Evolutionary conservation across 179 eudicot species (phyloP).

Genomic region (Drosera spatulata): DNA sequence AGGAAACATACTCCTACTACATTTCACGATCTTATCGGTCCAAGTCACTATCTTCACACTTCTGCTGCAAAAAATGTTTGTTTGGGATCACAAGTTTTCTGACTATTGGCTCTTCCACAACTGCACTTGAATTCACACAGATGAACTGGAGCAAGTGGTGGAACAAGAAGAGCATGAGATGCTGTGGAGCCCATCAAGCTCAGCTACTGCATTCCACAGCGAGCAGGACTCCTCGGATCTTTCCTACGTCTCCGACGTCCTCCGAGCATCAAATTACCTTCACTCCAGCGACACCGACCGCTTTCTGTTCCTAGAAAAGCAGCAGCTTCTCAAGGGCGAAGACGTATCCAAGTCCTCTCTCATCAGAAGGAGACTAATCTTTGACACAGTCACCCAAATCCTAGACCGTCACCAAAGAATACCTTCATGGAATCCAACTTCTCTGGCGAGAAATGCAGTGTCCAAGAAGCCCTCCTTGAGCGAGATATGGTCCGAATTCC

Average conservation of each 20-base stretch:
- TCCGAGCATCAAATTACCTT: slow-evolving; percentile 45
- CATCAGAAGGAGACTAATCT: slow-evolving; percentile 54
- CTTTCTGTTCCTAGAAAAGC: slow-evolving; percentile 51
- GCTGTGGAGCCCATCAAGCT: slow-evolving; percentile 38
- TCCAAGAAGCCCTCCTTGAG: slow-evolving; percentile 12
- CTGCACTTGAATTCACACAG: too few species aligned
- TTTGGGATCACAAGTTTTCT: background rate
- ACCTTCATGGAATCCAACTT: slow-evolving; percentile 52
- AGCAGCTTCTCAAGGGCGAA: slow-evolving; percentile 32
- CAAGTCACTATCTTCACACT: too few species aligned
- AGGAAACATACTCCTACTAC: too few species aligned
- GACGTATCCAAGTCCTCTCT: slow-evolving; percentile 34
- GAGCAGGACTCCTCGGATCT: slow-evolving; percentile 30
- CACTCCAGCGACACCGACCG: slow-evolving; percentile 30
- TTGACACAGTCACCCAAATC: slow-evolving; percentile 53
- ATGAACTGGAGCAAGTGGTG: slow-evolving; percentile 1
- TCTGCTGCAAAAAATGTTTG: background rate
- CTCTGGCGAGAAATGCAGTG: background rate
- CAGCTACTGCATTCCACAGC: slow-evolving; percentile 1
- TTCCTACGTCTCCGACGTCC: slow-evolving; percentile 48
- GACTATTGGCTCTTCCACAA: too few species aligned
- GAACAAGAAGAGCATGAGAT: slow-evolving; percentile 40
- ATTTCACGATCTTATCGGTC: too few species aligned
- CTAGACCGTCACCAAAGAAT: slow-evolving; percentile 34
- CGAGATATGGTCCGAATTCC: slow-evolving; percentile 56